phyloP scores from a whole-genome alignment of 164 flowering plant genomes.

The Dillenia turbinata region DNA sequence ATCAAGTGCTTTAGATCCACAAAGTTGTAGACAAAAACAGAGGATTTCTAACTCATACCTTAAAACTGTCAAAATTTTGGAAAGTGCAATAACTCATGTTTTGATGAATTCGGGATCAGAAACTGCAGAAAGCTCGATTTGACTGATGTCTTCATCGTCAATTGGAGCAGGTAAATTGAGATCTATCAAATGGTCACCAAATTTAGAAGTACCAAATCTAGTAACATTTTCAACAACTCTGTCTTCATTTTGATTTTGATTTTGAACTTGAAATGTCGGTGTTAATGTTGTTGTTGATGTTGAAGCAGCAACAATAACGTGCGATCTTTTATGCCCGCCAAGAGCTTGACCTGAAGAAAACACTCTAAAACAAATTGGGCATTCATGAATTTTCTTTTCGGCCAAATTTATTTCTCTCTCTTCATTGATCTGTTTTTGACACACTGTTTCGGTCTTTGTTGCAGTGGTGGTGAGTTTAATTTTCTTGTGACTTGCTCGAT shows the following conservation, averaged over 20 bases:
- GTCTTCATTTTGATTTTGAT: too few species aligned
- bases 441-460: constrained; percentile 5
- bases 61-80: background rate
- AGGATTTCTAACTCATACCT: constrained; percentile 13
- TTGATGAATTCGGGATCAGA: constrained; percentile 37
- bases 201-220: constrained; percentile 12
- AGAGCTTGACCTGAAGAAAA: constrained; percentile 87
- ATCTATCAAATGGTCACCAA: constrained; percentile 49
- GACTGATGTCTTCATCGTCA: constrained; percentile 59
- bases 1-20: background rate
- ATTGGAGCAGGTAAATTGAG: constrained; percentile 81
- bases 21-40: background rate
- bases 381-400: constrained; percentile 50
- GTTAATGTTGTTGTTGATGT: constrained; percentile 3
- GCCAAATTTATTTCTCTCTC: constrained; percentile 7
- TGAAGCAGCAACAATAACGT: constrained; percentile 23
- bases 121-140: constrained; percentile 50
- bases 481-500: constrained; percentile 87
- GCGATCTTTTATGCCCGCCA: constrained; percentile 92
- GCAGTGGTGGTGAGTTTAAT: constrained; percentile 21
- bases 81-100: constrained; percentile 4
- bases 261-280: background rate
- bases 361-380: constrained; percentile 68
- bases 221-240: background rate
- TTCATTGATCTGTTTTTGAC: background rate